Evolutionary conservation across 2,329 filamentous ascomycete genomes (phyloP).

Genomic region (Hansfordia pulvinata): DNA sequence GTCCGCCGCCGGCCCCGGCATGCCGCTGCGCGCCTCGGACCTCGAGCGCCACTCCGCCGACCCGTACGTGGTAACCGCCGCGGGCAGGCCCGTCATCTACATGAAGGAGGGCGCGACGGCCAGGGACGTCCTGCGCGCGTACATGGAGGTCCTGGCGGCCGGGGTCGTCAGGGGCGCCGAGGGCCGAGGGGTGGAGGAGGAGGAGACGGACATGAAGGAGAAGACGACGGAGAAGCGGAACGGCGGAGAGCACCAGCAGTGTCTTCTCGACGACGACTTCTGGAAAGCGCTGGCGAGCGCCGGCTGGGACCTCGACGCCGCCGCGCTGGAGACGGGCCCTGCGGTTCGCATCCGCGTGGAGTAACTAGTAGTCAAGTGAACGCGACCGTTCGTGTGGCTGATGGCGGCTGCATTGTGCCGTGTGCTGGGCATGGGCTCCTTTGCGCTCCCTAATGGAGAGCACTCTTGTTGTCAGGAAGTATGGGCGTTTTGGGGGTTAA

Average conservation of each 20-base stretch:
- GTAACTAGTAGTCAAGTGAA: constrained; percentile 14
- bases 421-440: too few species aligned
- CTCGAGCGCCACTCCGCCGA: constrained; percentile 33
- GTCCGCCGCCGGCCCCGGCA: constrained; percentile 24
- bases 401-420: too few species aligned
- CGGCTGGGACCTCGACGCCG: constrained; percentile 55
- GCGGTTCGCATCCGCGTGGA: constrained; percentile 26
- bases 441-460: too few species aligned
- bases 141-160: constrained; percentile 25
- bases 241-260: constrained; percentile 3
- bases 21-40: constrained; percentile 25
- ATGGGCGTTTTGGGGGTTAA: too few species aligned
- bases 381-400: too few species aligned
- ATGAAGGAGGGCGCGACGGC: constrained; percentile 44
- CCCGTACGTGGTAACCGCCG: constrained; percentile 48
- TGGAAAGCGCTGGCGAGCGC: constrained; percentile 23
- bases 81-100: constrained; percentile 35
- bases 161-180: too few species aligned
- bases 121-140: constrained; percentile 16
- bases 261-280: constrained; percentile 25
- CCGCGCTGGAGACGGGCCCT: constrained; percentile 52
- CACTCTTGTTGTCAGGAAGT: too few species aligned
- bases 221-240: background rate
- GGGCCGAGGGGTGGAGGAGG: constrained; percentile 18
- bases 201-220: background rate